A percentile compares a stretch with the other conserved stretches of the same genome.
Conservation (phyloP, 805 yeast genomes). For the Kregervanrija fluxuum region DNA sequence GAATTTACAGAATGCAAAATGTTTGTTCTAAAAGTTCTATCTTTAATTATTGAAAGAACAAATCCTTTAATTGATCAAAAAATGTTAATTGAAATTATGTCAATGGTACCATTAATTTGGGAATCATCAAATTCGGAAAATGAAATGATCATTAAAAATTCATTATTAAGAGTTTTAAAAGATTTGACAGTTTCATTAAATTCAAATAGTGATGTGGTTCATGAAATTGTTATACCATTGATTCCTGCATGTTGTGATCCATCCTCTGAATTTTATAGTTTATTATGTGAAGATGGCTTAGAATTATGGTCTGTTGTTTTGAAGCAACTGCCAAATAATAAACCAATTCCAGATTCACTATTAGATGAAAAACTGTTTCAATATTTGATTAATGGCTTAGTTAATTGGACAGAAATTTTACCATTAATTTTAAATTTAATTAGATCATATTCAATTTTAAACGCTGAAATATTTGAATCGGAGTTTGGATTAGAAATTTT, state of each 20-base stretch:
- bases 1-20: conserved; percentile 68
- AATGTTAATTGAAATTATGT: conserved; percentile 43
- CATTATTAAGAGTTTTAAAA: conserved; percentile 48
- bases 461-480: conserved; percentile 35
- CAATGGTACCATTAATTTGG: conserved; percentile 70
- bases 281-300: conserved; percentile 78
- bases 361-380: conserved; percentile 35
- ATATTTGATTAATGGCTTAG: conserved; percentile 49
- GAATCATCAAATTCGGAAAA: conserved; percentile 40
- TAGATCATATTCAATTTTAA: conserved; percentile 52
- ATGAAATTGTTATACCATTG: conserved; percentile 59
- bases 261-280: conserved; percentile 42
- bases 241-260: conserved; percentile 57
- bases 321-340: conserved; percentile 46
- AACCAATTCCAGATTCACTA: conserved; percentile 31
- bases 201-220: conserved; percentile 37
- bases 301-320: conserved; percentile 74
- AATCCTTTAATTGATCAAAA: conserved; percentile 52
- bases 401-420: conserved; percentile 67
- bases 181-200: conserved; percentile 52
- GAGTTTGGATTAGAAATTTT: conserved; percentile 37
- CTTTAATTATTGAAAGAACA: conserved; percentile 55
- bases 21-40: conserved; percentile 61
- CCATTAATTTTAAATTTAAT: conserved; percentile 55
- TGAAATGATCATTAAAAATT: conserved; percentile 42